Evolutionary conservation across 352 stramenopile species (phyloP), one percentile per base, ranked within the genome.

Genomic region (Phytophthora sp.): DNA sequence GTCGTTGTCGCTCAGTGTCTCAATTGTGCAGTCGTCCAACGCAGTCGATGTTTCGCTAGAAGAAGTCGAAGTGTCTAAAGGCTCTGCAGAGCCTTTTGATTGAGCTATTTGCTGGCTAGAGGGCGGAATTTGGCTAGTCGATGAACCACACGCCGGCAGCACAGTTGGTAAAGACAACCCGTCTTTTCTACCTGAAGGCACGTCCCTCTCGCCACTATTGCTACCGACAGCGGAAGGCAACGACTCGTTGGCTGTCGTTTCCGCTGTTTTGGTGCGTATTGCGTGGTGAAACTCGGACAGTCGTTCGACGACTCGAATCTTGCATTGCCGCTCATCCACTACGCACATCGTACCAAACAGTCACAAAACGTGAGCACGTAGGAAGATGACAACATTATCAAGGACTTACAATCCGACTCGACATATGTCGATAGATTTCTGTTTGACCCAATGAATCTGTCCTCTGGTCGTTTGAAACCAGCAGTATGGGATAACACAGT

Each of bases 271-370:
- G 7, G 79, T 89, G 54, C 74, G 74, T 74, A 95, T 93, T 3
- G 80, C 86, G 18, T 93, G 75, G 3, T 92, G 84, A 58, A 95
- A 95, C 47, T 95, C 88, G 5, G 84, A 88, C 18, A 95, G 62
- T 0, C 88, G 82, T 57, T 95, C 88, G 1, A 95, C 88, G 2
- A 95, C 86, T 51, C 86, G 85, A 60, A 95, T 95, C 53, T 95
- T 95, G 77, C 85, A 95, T 63, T 95, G 88, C 3, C 88, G 80
- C 38, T 95, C 85, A 44, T 95, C 82, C 66, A 94, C 88, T 95
- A 69, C 59, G 15, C n/a, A 71, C n/a, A 61, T 9, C 13, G 47
- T 27, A 66, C 21, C 33, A 38, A 8, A 24, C 12, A 44, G 49
- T 27, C 9, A 39, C 16, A 56, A 57, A 36, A 12, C 3, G 46